These are phyloP conservation scores for Silene latifolia DNA, from an alignment of 148 eudicot genomes.

Conservation along the genomic window DNA sequence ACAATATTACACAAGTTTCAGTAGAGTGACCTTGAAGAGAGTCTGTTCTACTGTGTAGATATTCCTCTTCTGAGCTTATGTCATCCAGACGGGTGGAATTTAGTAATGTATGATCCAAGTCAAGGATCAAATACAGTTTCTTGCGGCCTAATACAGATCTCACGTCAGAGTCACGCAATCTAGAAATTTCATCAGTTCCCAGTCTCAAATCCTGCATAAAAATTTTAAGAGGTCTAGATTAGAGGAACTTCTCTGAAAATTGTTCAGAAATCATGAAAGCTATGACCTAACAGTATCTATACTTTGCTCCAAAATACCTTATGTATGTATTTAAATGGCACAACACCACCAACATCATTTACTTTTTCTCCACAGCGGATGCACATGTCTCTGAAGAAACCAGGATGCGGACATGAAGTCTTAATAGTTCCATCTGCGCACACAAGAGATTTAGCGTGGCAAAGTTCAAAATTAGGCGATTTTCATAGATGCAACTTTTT, in stretches of 20 bases:
- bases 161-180: constrained; percentile 63
- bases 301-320: constrained; percentile 32
- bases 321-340: constrained; percentile 64
- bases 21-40: constrained; percentile 55
- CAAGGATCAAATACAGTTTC: constrained; percentile 81
- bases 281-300: not conserved
- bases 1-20: not conserved
- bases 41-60: constrained; percentile 47
- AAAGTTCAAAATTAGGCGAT: too few species aligned
- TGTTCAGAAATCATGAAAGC: not conserved
- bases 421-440: constrained; percentile 21
- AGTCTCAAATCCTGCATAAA: constrained; percentile 56
- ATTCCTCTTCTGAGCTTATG: constrained; percentile 56
- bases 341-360: constrained; percentile 60
- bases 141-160: constrained; percentile 50
- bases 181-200: constrained; percentile 60
- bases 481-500: too few species aligned
- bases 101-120: constrained; percentile 88
- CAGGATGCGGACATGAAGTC: constrained; percentile 40
- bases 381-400: constrained; percentile 35
- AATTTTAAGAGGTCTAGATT: not conserved
- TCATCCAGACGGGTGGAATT: constrained; percentile 74
- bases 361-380: constrained; percentile 49
- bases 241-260: not conserved
- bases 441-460: too few species aligned